Evolutionary conservation across 805 yeast species (phyloP).

Genomic region (Candida fluviatilis): DNA sequence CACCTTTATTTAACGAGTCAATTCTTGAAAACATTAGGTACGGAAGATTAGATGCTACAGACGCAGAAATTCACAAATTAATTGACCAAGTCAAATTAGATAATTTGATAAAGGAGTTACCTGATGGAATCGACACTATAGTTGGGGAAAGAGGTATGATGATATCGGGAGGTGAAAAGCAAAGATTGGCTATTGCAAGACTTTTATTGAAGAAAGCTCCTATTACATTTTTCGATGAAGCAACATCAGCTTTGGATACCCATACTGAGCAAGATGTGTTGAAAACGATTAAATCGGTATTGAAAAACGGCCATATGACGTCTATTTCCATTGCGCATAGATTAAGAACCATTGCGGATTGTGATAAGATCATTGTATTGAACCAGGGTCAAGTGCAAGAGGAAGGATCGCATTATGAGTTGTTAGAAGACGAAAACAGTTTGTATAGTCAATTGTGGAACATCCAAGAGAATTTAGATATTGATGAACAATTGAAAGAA

Average conservation of each 20-base stretch:
- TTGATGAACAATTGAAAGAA: slow-evolving; percentile 29
- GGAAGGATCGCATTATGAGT: slow-evolving; percentile 75
- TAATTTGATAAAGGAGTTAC: slow-evolving; percentile 60
- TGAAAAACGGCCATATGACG: slow-evolving; percentile 58
- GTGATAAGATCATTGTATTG: slow-evolving; percentile 89
- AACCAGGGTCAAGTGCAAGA: slow-evolving; percentile 76
- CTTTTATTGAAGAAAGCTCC: slow-evolving; percentile 82
- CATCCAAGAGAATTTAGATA: slow-evolving; percentile 77
- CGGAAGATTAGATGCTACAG: slow-evolving; percentile 71
- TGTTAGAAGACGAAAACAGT: slow-evolving; percentile 52
- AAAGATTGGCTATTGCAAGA: slow-evolving; percentile 89
- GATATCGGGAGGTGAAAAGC: slow-evolving; percentile 99
- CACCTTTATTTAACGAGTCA: slow-evolving; percentile 91
- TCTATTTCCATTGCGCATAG: slow-evolving; percentile 93
- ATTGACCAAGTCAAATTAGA: slow-evolving; percentile 69
- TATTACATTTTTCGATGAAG: slow-evolving; percentile 93
- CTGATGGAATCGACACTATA: slow-evolving; percentile 78
- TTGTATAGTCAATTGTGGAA: slow-evolving; percentile 83
- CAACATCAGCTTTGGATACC: slow-evolving; percentile 94
- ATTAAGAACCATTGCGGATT: slow-evolving; percentile 86
- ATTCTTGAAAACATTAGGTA: slow-evolving; percentile 83
- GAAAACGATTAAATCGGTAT: slow-evolving; percentile 65
- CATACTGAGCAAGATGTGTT: slow-evolving; percentile 88
- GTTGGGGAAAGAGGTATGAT: slow-evolving; percentile 98
- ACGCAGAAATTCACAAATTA: slow-evolving; percentile 63